A percentile compares a stretch with the other conserved stretches of the same genome.
Conservation (phyloP, 1,284 basidiomycete species). For the Tetrapyrgos nigripes region DNA sequence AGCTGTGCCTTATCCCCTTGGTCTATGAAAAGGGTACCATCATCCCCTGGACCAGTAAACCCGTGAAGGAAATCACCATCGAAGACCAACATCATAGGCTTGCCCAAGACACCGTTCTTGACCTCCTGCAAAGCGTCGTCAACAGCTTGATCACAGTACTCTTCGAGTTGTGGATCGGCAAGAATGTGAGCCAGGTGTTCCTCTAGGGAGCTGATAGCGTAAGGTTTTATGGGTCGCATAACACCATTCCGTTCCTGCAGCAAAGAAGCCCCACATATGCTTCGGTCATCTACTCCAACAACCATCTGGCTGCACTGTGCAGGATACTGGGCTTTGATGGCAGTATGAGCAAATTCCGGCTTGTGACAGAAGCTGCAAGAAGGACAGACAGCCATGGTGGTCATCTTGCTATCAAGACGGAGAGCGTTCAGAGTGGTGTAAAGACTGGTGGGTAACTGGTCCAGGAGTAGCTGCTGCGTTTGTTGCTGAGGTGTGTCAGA, state of each 20-base stretch:
- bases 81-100: not conserved
- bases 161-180: not conserved
- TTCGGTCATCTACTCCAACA: slow-evolving; percentile 11
- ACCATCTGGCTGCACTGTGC: not conserved
- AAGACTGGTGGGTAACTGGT: slow-evolving; percentile 22
- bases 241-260: slow-evolving; percentile 2
- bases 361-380: slow-evolving; percentile 23
- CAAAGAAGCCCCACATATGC: slow-evolving; percentile 10
- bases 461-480: slow-evolving; percentile 11
- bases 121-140: not conserved
- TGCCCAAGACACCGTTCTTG: not conserved
- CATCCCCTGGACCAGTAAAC: slow-evolving; percentile 7
- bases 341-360: slow-evolving; percentile 10
- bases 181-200: slow-evolving; percentile 7
- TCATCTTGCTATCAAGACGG: slow-evolving; percentile 25
- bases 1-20: slow-evolving; percentile 1
- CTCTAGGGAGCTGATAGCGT: not conserved
- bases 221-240: slow-evolving; percentile 3
- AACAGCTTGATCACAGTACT: not conserved
- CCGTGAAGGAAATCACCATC: not conserved
- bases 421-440: slow-evolving; percentile 24
- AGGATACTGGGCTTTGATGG: not conserved
- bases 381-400: slow-evolving; percentile 22
- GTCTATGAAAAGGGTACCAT: slow-evolving; percentile 10
- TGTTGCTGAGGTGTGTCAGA: not conserved